A percentile compares a stretch with the other conserved stretches of the same genome.
Conservation (phyloP, 2,329 filamentous ascomycete genomes). For the Pseudocercospora crystallina region DNA sequence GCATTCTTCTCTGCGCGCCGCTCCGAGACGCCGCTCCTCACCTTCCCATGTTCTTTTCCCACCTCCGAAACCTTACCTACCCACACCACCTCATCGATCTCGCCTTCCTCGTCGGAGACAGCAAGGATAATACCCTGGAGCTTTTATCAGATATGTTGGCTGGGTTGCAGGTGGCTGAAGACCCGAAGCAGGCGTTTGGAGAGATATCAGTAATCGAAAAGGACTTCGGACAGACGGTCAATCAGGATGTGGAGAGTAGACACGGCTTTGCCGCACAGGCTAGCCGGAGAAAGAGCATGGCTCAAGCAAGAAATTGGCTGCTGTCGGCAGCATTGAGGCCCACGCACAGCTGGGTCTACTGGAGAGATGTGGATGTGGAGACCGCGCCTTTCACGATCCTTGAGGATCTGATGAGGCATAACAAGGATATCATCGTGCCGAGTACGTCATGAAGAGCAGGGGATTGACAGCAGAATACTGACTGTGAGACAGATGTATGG, state of each 20-base stretch:
- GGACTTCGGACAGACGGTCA: conserved; percentile 96
- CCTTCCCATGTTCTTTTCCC: conserved; percentile 97
- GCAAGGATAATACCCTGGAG: conserved; percentile 83
- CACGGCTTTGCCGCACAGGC: conserved; percentile 98
- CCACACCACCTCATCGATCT: conserved; percentile 95
- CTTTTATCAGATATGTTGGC: conserved; percentile 74
- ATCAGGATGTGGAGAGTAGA: conserved; percentile 95
- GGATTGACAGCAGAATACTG: conserved; percentile 43
- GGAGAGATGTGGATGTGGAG: conserved; percentile 97
- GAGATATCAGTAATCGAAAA: conserved; percentile 98
- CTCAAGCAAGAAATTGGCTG: conserved; percentile 95
- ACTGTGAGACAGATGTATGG: conserved; percentile 68
- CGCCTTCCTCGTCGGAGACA: conserved; percentile 95
- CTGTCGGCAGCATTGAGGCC: conserved; percentile 88
- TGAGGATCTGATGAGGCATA: conserved; percentile 97
- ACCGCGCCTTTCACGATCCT: conserved; percentile 95
- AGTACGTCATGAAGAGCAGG: conserved; percentile 65
- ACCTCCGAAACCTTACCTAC: conserved; percentile 93
- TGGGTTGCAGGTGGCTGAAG: conserved; percentile 74
- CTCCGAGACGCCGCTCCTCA: conserved; percentile 90
- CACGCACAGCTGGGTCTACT: conserved; percentile 98
- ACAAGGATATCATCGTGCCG: conserved; percentile 97
- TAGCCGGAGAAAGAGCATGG: conserved; percentile 92
- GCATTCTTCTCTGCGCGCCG: conserved; percentile 91
- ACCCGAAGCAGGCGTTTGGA: conserved; percentile 80